Conservation (phyloP, 148 eudicot species). For the Diospyros kaki region DNA sequence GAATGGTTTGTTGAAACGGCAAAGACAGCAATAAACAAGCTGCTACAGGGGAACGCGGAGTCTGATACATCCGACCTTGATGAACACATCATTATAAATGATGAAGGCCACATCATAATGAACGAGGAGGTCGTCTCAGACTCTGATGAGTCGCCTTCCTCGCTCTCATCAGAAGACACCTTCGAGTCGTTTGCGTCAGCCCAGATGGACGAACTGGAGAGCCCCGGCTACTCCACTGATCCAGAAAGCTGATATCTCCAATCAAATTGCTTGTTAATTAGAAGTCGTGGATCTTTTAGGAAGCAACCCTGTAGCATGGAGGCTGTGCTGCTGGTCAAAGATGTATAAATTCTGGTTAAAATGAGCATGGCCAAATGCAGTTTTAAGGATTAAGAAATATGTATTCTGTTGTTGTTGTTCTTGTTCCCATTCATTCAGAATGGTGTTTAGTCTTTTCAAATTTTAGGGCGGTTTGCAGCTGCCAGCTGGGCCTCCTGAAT, state of each 20-base stretch:
- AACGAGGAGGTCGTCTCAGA: slow-evolving; percentile 57
- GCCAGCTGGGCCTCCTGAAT: no score
- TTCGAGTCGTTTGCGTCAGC: slow-evolving; percentile 93
- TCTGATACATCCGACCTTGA: slow-evolving; percentile 79
- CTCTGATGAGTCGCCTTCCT: slow-evolving; percentile 72
- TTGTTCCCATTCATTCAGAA: no score
- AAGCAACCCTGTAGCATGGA: no score
- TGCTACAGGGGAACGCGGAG: slow-evolving; percentile 64
- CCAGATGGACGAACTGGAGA: slow-evolving; percentile 65
- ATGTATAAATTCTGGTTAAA: no score
- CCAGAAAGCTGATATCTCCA: slow-evolving; percentile 29
- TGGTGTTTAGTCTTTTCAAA: no score
- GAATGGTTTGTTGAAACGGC: slow-evolving; percentile 96
- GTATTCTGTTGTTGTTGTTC: no score
- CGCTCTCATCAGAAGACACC: slow-evolving; percentile 54
- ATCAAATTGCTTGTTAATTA: not conserved
- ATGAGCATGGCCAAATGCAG: no score
- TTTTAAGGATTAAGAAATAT: no score
- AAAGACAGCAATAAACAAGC: slow-evolving; percentile 69
- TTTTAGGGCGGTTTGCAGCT: no score
- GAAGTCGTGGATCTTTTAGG: no score
- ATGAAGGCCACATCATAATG: slow-evolving; percentile 39
- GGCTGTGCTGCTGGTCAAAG: no score
- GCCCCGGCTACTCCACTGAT: slow-evolving; percentile 44
- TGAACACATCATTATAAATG: slow-evolving; percentile 44